Conservation (phyloP, 305 asterid genomes). For the Caryopteris hybrid region DNA sequence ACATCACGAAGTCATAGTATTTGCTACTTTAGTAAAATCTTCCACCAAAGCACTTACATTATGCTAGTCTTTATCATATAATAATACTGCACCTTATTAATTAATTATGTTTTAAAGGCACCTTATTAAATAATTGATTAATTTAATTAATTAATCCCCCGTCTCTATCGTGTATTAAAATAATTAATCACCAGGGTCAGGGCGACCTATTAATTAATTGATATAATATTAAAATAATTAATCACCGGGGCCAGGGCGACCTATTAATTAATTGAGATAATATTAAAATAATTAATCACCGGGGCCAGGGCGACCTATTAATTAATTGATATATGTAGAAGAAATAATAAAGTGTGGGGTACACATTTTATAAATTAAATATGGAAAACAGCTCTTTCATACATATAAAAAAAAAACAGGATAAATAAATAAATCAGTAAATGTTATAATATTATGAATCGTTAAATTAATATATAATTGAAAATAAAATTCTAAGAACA, state of each 20-base stretch:
- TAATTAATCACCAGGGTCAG: background rate
- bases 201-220: background rate
- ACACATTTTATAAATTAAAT: background rate
- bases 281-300: background rate
- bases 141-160: background rate
- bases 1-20: constrained; percentile 16
- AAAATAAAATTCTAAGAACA: too few relatives aligned
- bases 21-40: constrained; percentile 11
- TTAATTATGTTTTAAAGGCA: too few relatives aligned
- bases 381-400: background rate
- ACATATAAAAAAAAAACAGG: background rate
- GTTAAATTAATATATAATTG: too few relatives aligned
- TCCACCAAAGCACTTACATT: constrained; percentile 8
- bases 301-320: background rate
- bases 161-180: constrained; percentile 4
- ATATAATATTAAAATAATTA: background rate
- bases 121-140: background rate
- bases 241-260: background rate
- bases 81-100: background rate
- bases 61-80: constrained; percentile 17
- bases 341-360: background rate
- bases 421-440: background rate
- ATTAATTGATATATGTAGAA: background rate
- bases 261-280: background rate
- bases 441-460: background rate